Evolutionary conservation across 164 flowering plant species (phyloP).

Genomic region (Annona cherimola): DNA sequence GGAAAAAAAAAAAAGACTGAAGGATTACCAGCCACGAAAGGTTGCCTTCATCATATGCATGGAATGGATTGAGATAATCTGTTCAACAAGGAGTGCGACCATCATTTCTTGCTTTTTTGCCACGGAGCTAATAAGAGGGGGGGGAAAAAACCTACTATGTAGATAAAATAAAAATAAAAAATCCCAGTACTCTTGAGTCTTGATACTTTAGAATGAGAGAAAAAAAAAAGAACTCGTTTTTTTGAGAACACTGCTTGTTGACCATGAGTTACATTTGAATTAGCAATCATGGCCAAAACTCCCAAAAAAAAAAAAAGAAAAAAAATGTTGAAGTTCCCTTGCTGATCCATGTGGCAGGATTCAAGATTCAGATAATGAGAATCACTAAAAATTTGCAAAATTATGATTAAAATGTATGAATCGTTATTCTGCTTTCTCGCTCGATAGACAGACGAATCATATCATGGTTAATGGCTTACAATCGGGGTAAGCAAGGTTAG

Average conservation of each 20-base stretch:
- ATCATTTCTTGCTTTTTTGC: conserved; percentile 1
- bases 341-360: too few species aligned
- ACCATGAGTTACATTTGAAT: neutral
- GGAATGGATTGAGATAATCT: conserved; percentile 78
- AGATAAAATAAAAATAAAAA: neutral
- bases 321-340: too few species aligned
- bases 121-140: too few species aligned
- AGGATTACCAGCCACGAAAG: conserved; percentile 68
- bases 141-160: neutral
- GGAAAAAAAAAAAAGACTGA: neutral
- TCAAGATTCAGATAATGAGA: too few species aligned
- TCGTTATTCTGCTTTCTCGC: too few species aligned
- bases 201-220: too few species aligned
- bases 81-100: conserved; percentile 13
- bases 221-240: too few species aligned
- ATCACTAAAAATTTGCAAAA: too few species aligned
- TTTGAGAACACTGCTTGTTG: neutral
- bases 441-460: too few species aligned
- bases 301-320: too few species aligned
- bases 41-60: conserved; percentile 82
- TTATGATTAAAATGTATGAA: too few species aligned
- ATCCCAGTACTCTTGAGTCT: neutral
- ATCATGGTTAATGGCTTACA: conserved; percentile 29
- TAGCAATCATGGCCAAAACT: too few species aligned
- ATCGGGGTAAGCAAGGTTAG: conserved; percentile 51